Base-by-base conservation (phyloP, 352 stramenopile species). In the Globisporangium echinulatum region DNA sequence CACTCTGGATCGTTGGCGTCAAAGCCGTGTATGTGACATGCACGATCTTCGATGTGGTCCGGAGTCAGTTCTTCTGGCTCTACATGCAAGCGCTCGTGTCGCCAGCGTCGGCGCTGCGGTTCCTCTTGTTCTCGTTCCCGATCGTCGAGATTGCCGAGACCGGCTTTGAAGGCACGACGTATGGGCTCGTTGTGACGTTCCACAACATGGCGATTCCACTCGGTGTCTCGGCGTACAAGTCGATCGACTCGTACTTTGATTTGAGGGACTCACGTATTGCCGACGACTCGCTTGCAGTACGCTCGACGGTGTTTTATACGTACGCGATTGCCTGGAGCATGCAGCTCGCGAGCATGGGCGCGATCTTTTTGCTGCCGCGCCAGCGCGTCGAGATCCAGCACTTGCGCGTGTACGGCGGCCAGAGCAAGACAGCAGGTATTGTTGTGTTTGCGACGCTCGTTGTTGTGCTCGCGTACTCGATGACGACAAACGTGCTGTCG, bases 1-100 rank as follows among this genome's bases (percentile, higher is more conserved):
- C 72, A 14, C 5, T 86, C 25, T 86, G 79, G 72, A 69, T 84
- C 19, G 64, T 90, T 0, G 59, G 69, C 39, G 66, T 93, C 36
- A 69, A 87, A 9, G 63, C 83, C 49, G 52, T 90, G 19, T 60
- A 65, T 48, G 48, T 65, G 3, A 36, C 38, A 25, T 74, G 85
- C 47, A 85, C 79, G 17, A 72, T 85, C 50, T 90, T 77, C 70
- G 52, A 80, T 39, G 48, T 89, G 49, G 68, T 88, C 11, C 72
- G 80, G n/a, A 84, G 61, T 43, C 79, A 88, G 54, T 88, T 70
- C 69, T 71, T 91, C 44, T 89, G 71, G 72, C 76, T 87, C 52
- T 81, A 79, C 25, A 63, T 88, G 46, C 69, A 81, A 3, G 66
- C 86, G 15, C 67, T 87, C 54, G 79, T 87, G 55, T 64, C 68